Conservation (phyloP, 192 early-diverging fungal species). For the Linnemannia schmuckeri region DNA sequence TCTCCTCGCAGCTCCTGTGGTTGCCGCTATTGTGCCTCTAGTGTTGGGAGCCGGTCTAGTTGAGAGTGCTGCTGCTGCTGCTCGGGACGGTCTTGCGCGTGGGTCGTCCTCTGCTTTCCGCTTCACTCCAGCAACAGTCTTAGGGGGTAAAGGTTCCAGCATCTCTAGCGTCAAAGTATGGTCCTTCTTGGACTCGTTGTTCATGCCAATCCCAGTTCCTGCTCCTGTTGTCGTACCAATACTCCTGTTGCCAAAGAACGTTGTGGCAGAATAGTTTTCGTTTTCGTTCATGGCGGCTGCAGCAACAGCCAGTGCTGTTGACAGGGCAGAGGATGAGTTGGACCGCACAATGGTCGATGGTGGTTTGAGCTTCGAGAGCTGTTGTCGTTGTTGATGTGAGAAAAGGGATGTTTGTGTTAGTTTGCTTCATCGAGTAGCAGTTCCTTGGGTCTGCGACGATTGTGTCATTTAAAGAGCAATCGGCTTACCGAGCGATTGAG, state of each 20-base stretch:
- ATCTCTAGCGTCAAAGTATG: slow-evolving; percentile 8
- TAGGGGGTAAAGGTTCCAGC: background rate
- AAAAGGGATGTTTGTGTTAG: background rate
- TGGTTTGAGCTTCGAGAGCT: slow-evolving; percentile 16
- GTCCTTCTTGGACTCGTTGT: background rate
- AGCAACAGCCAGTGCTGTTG: slow-evolving; percentile 8
- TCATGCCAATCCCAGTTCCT: background rate
- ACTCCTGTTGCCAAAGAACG: background rate
- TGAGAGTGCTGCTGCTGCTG: background rate
- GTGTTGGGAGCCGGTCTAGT: background rate
- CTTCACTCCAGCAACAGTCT: slow-evolving; percentile 1
- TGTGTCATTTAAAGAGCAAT: background rate
- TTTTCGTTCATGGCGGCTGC: slow-evolving; percentile 1
- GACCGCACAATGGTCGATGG: slow-evolving; percentile 7
- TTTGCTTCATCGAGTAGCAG: no score
- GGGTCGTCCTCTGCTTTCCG: slow-evolving; percentile 14
- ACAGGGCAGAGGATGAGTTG: slow-evolving; percentile 9
- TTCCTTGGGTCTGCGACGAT: background rate
- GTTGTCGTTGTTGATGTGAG: background rate
- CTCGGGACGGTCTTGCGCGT: background rate
- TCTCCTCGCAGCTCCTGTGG: background rate
- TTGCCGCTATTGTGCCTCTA: background rate
- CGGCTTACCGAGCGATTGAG: slow-evolving; percentile 10
- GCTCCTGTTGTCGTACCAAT: background rate
- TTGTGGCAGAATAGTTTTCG: background rate